Evolutionary conservation across 768 basidiomycete genomes (phyloP).

Genomic region (Tylopilus sp.): DNA sequence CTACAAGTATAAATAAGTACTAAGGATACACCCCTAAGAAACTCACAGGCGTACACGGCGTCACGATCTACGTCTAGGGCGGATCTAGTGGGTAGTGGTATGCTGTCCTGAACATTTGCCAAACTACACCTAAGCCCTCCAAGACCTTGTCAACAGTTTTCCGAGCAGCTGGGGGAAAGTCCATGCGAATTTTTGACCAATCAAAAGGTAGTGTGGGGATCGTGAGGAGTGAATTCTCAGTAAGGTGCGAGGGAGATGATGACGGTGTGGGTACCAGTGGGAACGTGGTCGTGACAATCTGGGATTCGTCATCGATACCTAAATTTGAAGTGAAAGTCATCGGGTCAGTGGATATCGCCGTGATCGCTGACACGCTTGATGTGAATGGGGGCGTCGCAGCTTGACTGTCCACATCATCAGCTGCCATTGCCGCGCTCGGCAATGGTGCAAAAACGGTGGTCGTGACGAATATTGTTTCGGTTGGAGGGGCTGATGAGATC

Average conservation of each 20-base stretch:
- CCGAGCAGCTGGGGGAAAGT: slow-evolving; percentile 25
- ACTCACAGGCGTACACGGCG: slow-evolving; percentile 7
- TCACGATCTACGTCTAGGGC: slow-evolving; percentile 15
- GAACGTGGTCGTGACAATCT: slow-evolving; percentile 8
- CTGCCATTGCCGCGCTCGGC: neutral
- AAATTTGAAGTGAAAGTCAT: slow-evolving; percentile 4
- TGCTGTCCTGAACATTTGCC: slow-evolving; percentile 29
- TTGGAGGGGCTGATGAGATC: slow-evolving; percentile 1
- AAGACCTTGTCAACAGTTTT: slow-evolving; percentile 25
- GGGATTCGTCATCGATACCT: slow-evolving; percentile 8
- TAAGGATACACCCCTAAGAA: slow-evolving; percentile 10
- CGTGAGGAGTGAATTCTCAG: slow-evolving; percentile 21
- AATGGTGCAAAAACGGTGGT: slow-evolving; percentile 22
- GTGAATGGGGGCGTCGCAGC: slow-evolving; percentile 1
- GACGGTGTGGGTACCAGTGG: slow-evolving; percentile 14
- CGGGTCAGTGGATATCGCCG: slow-evolving; percentile 3
- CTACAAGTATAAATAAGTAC: neutral
- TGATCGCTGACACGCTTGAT: slow-evolving; percentile 7
- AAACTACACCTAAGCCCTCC: slow-evolving; percentile 25
- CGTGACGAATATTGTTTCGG: slow-evolving; percentile 31
- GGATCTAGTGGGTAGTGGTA: slow-evolving; percentile 36
- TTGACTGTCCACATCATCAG: slow-evolving; percentile 1
- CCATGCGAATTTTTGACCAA: slow-evolving; percentile 27
- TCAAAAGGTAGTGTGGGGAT: slow-evolving; percentile 23
- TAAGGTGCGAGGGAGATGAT: slow-evolving; percentile 2